Conservation (phyloP, 192 early-diverging fungal genomes). For the Piromyces finnis region DNA sequence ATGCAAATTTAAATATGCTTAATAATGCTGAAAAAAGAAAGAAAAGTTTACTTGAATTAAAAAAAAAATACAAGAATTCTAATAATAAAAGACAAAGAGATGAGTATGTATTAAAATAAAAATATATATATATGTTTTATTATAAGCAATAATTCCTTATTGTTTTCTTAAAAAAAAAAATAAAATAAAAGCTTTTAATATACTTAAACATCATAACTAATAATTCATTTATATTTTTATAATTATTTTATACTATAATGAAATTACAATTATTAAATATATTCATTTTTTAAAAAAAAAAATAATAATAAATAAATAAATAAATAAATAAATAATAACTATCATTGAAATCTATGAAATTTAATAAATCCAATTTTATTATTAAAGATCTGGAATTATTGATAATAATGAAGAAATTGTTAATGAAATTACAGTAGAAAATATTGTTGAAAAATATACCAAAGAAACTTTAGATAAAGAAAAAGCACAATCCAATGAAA, state of each 20-base stretch:
- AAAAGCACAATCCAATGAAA: slow-evolving; percentile 28
- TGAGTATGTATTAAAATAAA: neutral
- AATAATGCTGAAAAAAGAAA: neutral
- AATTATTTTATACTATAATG: too few relatives aligned
- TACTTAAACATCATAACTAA: too few relatives aligned
- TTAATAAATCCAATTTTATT: neutral
- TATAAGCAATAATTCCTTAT: too few relatives aligned
- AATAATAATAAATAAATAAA: too few relatives aligned
- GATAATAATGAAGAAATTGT: neutral
- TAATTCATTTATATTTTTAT: too few relatives aligned
- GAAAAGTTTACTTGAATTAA: neutral
- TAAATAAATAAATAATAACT: too few relatives aligned
- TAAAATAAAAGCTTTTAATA: too few relatives aligned
- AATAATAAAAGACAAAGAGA: neutral
- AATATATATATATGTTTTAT: too few relatives aligned
- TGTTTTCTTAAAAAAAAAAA: too few relatives aligned
- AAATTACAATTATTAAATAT: too few relatives aligned
- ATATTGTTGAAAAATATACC: slow-evolving; percentile 9
- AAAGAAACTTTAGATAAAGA: slow-evolving; percentile 29
- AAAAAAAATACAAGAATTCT: neutral
- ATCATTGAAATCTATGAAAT: too few relatives aligned
- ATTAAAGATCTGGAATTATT: neutral
- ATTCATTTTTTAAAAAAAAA: too few relatives aligned
- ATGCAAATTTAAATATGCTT: neutral
- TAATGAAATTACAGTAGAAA: neutral